A percentile compares a stretch with the other conserved stretches of the same genome.
Conservation (phyloP, 176 grass and related monocot genomes). For the Oryza meyeriana region DNA sequence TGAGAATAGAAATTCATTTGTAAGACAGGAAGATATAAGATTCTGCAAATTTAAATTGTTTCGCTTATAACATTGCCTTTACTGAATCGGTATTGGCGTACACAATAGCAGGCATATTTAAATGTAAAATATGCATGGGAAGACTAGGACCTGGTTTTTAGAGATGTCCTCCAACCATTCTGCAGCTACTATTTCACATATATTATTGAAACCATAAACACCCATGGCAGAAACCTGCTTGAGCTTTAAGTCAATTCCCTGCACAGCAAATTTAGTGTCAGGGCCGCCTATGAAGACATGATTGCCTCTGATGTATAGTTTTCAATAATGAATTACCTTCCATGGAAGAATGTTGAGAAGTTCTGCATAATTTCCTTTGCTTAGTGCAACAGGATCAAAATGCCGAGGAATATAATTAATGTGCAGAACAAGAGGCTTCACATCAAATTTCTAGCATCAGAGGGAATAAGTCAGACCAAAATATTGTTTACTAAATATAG, state of each 20-base stretch:
- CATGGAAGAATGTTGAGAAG: slow-evolving; percentile 96
- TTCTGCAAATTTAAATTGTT: not conserved
- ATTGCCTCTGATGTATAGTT: not conserved
- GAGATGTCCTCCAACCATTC: slow-evolving; percentile 99
- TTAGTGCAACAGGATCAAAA: slow-evolving; percentile 83
- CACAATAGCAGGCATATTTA: slow-evolving; percentile 4
- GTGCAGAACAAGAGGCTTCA: slow-evolving; percentile 72
- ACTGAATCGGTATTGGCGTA: not conserved
- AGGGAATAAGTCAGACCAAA: slow-evolving; percentile 26
- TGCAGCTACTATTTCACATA: slow-evolving; percentile 77
- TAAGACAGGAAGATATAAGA: not conserved
- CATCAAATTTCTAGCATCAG: slow-evolving; percentile 86
- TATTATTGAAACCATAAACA: slow-evolving; percentile 88
- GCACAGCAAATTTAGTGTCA: slow-evolving; percentile 23
- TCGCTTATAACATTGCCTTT: not conserved
- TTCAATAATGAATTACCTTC: slow-evolving; percentile 61
- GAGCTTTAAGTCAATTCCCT: slow-evolving; percentile 97
- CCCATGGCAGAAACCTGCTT: slow-evolving; percentile 94
- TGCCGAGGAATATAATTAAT: slow-evolving; percentile 93
- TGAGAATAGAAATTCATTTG: not conserved
- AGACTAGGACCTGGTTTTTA: slow-evolving; percentile 81
- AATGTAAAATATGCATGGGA: slow-evolving; percentile 21
- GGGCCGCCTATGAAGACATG: not conserved
- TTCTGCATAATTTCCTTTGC: slow-evolving; percentile 95
- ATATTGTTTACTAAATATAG: slow-evolving; percentile 20